Percentiles rank a stretch among this genome's conserved stretches.
Conservation (phyloP, 75 land plant species). For the Larix kaempferi region DNA sequence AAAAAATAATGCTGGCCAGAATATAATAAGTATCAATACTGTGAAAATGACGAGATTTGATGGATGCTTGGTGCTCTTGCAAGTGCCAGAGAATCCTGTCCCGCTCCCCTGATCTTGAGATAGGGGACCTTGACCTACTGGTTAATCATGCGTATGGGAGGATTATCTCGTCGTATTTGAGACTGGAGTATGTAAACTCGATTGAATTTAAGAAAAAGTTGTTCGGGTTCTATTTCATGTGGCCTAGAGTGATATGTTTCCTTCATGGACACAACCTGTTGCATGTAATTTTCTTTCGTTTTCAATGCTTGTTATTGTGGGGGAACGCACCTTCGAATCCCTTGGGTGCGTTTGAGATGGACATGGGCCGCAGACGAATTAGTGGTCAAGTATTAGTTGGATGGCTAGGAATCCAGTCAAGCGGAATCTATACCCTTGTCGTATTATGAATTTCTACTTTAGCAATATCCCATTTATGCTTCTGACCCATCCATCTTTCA, state of each 20-base stretch:
- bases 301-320: neutral
- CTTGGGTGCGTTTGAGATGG: neutral
- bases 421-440: slow-evolving; percentile 1
- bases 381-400: neutral
- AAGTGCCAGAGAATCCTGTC: neutral
- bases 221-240: neutral
- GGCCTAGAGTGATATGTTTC: neutral
- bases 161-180: neutral
- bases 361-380: neutral
- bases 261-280: neutral
- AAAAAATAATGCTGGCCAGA: too few species aligned
- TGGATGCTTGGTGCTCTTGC: too few species aligned
- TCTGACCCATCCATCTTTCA: neutral
- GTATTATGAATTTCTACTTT: neutral
- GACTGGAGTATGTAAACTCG: neutral
- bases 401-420: neutral
- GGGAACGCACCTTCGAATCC: neutral
- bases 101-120: neutral
- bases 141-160: neutral
- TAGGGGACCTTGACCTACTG: neutral
- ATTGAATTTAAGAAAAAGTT: neutral
- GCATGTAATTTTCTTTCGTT: neutral
- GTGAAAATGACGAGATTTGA: too few species aligned
- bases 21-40: too few species aligned
- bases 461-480: neutral